Evolutionary conservation across 139 green algal species (phyloP).

Genomic region (Chlorella sp.): DNA sequence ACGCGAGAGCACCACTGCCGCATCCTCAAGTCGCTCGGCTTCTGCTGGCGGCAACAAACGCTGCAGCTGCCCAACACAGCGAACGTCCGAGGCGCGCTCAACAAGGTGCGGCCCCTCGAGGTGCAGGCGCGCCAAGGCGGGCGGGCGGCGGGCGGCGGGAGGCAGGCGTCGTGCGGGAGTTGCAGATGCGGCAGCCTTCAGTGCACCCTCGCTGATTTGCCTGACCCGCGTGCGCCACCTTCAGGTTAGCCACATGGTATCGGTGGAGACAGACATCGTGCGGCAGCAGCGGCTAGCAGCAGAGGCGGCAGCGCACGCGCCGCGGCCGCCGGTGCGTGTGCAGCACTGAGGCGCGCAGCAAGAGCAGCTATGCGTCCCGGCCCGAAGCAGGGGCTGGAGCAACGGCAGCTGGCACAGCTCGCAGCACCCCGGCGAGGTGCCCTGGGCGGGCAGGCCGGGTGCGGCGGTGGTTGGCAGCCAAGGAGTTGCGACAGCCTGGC

Average conservation of each 20-base stretch:
- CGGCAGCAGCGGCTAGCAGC: constrained; percentile 24
- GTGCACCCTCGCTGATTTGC: neutral
- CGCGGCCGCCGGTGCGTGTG: constrained; percentile 27
- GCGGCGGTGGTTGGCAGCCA: too few species aligned
- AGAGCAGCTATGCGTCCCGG: too few species aligned
- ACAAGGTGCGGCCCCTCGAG: constrained; percentile 33
- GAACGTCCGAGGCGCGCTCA: constrained; percentile 42
- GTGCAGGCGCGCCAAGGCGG: neutral
- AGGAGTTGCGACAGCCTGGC: too few species aligned
- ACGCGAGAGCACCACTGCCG: constrained; percentile 43
- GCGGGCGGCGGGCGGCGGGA: neutral
- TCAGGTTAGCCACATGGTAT: constrained; percentile 55
- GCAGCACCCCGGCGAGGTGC: too few species aligned
- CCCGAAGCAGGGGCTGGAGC: too few species aligned
- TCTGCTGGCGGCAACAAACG: constrained; percentile 47
- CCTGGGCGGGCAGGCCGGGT: too few species aligned
- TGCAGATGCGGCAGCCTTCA: neutral
- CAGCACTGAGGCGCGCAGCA: constrained; percentile 12
- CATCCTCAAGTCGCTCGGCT: constrained; percentile 44
- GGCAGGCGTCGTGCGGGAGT: neutral
- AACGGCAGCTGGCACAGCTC: too few species aligned
- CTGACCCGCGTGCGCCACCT: neutral
- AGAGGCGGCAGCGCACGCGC: constrained; percentile 36
- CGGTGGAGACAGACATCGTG: constrained; percentile 49
- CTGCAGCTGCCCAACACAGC: constrained; percentile 39